These are phyloP conservation scores for Mycena leptocephala DNA, from an alignment of 768 basidiomycete species.

Conservation along the genomic window DNA sequence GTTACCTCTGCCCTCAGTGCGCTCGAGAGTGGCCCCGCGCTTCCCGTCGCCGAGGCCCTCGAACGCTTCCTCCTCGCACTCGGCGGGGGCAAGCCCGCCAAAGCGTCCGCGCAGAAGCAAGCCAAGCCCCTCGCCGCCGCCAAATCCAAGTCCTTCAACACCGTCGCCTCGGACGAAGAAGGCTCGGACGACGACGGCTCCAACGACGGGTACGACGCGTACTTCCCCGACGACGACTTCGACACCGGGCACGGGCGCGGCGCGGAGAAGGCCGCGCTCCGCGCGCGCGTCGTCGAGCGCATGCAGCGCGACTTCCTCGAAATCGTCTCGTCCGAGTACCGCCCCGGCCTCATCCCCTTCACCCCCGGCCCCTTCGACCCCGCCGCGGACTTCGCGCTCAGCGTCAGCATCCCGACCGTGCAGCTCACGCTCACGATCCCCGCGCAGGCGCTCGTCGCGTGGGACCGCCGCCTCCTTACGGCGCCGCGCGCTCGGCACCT, in stretches of 20 bases:
- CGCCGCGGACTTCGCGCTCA: not conserved
- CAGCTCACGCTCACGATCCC: conserved; percentile 68
- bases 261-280: conserved; percentile 45
- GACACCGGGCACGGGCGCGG: not conserved
- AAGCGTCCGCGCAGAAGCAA: too few species aligned
- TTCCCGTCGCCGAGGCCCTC: conserved; percentile 63
- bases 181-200: conserved; percentile 54
- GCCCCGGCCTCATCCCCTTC: conserved; percentile 70
- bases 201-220: conserved; percentile 58
- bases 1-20: conserved; percentile 62
- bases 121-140: too few species aligned
- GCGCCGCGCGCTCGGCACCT: conserved; percentile 68
- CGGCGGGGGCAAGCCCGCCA: conserved; percentile 39
- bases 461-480: conserved; percentile 75
- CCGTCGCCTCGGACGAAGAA: conserved; percentile 46
- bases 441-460: conserved; percentile 79
- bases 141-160: conserved; percentile 15
- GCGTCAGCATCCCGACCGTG: conserved; percentile 72
- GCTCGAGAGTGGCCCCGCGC: conserved; percentile 58
- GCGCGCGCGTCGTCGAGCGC: conserved; percentile 46
- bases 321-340: conserved; percentile 64
- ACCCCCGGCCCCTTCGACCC: not conserved
- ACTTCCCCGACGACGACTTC: conserved; percentile 49
- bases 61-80: conserved; percentile 57
- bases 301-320: conserved; percentile 67